A percentile compares a stretch with the other conserved stretches of the same genome.
phyloP scores from a whole-genome alignment of 257 asterid species.

The Solanum gracilifrons region DNA sequence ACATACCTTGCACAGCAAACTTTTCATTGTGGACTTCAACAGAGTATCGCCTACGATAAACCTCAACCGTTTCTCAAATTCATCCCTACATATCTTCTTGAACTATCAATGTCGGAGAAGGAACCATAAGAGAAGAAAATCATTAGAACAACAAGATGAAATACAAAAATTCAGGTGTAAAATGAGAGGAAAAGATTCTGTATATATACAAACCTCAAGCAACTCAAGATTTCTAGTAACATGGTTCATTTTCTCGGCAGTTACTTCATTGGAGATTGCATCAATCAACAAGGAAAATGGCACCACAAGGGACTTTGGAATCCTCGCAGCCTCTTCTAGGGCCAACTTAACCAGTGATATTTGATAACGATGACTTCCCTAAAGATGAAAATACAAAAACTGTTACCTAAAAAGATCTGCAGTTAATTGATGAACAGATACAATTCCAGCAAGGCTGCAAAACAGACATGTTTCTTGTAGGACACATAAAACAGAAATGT shows the following conservation, averaged over 20 bases:
- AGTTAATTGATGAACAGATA: background rate
- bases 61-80: constrained; percentile 54
- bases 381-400: background rate
- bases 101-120: constrained; percentile 18
- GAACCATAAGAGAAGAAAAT: background rate
- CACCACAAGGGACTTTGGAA: constrained; percentile 76
- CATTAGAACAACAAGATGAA: background rate
- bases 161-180: background rate
- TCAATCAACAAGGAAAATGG: constrained; percentile 62
- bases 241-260: constrained; percentile 44
- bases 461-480: background rate
- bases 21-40: constrained; percentile 42
- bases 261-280: constrained; percentile 45
- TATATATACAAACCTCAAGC: constrained; percentile 38
- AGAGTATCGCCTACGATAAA: constrained; percentile 50
- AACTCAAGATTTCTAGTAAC: constrained; percentile 31
- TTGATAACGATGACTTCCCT: constrained; percentile 26
- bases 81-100: constrained; percentile 56
- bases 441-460: background rate
- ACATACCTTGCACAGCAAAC: constrained; percentile 50
- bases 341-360: constrained; percentile 6
- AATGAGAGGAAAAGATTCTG: background rate
- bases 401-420: background rate
- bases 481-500: background rate
- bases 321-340: constrained; percentile 22